Percentiles rank a stretch among this genome's conserved stretches.
Evolutionary conservation across 176 grass and related monocot species (phyloP).

Genomic region (Hyparrhenia diplandra): DNA sequence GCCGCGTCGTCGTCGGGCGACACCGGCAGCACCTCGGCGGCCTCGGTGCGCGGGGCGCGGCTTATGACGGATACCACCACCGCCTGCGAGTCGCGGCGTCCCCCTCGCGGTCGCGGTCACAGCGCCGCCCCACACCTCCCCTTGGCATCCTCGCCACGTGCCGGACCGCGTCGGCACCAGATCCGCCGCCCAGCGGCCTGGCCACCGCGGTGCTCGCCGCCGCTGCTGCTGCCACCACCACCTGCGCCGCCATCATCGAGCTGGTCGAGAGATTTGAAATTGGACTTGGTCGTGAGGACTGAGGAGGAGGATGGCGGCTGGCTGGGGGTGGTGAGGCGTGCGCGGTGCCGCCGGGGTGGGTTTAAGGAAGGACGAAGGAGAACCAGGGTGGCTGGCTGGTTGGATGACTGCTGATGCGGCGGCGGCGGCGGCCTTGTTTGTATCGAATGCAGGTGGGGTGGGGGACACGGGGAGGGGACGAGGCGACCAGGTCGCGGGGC

Average conservation of each 20-base stretch:
- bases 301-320: neutral
- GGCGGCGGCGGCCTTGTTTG: conserved; percentile 24
- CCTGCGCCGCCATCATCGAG: conserved; percentile 64
- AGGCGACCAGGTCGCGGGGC: neutral
- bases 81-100: conserved; percentile 29
- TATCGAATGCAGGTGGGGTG: conserved; percentile 15
- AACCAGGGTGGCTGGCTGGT: neutral
- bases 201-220: conserved; percentile 27
- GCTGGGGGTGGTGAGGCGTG: neutral
- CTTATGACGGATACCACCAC: conserved; percentile 53
- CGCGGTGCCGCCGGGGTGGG: neutral
- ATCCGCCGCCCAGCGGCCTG: conserved; percentile 27
- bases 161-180: conserved; percentile 1
- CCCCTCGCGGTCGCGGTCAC: conserved; percentile 16
- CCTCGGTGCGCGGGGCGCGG: conserved; percentile 42
- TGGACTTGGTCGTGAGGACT: neutral
- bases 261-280: neutral
- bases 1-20: conserved; percentile 55
- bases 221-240: conserved; percentile 45
- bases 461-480: too few relatives aligned
- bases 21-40: conserved; percentile 58
- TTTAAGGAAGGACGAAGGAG: neutral
- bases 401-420: neutral
- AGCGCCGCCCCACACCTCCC: conserved; percentile 28
- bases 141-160: conserved; percentile 33